phyloP scores from a whole-genome alignment of 2,329 filamentous ascomycete genomes.

The Coniochaeta hoffmannii region DNA sequence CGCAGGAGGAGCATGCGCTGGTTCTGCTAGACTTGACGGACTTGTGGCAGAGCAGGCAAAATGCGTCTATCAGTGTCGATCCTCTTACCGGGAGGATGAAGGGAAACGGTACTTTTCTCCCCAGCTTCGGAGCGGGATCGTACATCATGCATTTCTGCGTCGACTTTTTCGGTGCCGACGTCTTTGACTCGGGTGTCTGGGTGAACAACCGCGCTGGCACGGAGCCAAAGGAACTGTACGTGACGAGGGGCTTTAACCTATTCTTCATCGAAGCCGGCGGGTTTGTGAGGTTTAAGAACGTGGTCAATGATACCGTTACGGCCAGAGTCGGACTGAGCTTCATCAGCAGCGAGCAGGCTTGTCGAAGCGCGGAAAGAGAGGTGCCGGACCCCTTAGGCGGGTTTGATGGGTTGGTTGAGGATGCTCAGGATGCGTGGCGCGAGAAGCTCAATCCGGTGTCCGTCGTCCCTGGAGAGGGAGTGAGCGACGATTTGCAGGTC shows the following conservation, averaged over 20 bases:
- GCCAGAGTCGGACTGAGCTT: slow-evolving; percentile 59
- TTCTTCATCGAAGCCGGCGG: slow-evolving; percentile 40
- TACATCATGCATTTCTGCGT: slow-evolving; percentile 54
- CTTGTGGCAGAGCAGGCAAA: slow-evolving; percentile 41
- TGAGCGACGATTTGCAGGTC: slow-evolving; percentile 42
- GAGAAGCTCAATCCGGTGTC: slow-evolving; percentile 47
- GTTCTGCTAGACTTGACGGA: slow-evolving; percentile 55
- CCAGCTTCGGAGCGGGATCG: slow-evolving; percentile 53
- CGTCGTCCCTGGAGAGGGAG: slow-evolving; percentile 35
- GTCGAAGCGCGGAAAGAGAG: slow-evolving; percentile 52
- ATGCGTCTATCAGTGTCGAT: slow-evolving; percentile 43
- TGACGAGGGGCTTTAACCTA: slow-evolving; percentile 32
- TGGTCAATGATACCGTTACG: slow-evolving; percentile 38
- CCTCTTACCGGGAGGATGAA: slow-evolving; percentile 42
- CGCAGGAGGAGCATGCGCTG: slow-evolving; percentile 31
- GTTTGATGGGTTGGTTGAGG: slow-evolving; percentile 42
- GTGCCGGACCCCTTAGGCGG: slow-evolving; percentile 51
- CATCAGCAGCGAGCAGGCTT: slow-evolving; percentile 54
- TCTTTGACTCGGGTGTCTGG: slow-evolving; percentile 29
- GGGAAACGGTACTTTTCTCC: slow-evolving; percentile 50
- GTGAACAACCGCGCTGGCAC: slow-evolving; percentile 30
- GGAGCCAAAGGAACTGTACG: slow-evolving; percentile 27
- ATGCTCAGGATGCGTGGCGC: slow-evolving; percentile 47
- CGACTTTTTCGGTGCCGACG: slow-evolving; percentile 42
- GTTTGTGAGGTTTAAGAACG: slow-evolving; percentile 45